Percentiles rank a stretch among this genome's conserved stretches.
These are phyloP conservation scores for Trichoderma atrobrunneum DNA, from an alignment of 2,329 filamentous ascomycete species.

Conservation along the genomic window DNA sequence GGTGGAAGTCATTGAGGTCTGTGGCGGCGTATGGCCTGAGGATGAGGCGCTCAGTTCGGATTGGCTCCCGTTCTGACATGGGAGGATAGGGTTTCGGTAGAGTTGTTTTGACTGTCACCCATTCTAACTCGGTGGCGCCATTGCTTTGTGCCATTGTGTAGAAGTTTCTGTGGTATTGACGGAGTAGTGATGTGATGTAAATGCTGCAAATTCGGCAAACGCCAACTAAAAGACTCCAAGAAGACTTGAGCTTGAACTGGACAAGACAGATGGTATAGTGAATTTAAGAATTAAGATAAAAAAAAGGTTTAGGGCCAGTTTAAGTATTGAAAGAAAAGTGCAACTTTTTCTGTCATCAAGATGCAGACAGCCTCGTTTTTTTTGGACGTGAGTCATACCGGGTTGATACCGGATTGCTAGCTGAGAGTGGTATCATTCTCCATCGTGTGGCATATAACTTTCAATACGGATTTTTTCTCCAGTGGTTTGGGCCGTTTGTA, in stretches of 20 bases:
- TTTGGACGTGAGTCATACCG: constrained; percentile 5
- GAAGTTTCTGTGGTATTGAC: not conserved
- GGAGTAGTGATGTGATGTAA: not conserved
- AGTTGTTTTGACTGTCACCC: constrained; percentile 47
- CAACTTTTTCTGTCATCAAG: not conserved
- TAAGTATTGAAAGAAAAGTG: not conserved
- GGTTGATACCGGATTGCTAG: not conserved
- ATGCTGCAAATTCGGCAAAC: not conserved
- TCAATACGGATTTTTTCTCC: not conserved
- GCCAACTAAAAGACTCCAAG: not conserved
- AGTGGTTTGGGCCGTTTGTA: not conserved
- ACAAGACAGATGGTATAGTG: not conserved
- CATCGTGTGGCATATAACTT: not conserved
- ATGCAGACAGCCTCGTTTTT: not conserved
- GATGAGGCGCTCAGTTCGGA: constrained; percentile 53
- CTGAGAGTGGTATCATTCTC: not conserved
- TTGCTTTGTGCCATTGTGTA: constrained; percentile 23
- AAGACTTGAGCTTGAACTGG: not conserved
- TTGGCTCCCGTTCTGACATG: constrained; percentile 36
- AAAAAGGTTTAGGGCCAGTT: not conserved
- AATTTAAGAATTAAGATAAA: not conserved
- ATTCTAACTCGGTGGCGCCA: constrained; percentile 26
- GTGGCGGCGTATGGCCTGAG: constrained; percentile 49
- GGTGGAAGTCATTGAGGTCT: constrained; percentile 51
- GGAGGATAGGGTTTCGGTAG: constrained; percentile 46